These are phyloP conservation scores for Auriscalpium vulgare DNA, from an alignment of 768 basidiomycete species.

Conservation along the genomic window DNA sequence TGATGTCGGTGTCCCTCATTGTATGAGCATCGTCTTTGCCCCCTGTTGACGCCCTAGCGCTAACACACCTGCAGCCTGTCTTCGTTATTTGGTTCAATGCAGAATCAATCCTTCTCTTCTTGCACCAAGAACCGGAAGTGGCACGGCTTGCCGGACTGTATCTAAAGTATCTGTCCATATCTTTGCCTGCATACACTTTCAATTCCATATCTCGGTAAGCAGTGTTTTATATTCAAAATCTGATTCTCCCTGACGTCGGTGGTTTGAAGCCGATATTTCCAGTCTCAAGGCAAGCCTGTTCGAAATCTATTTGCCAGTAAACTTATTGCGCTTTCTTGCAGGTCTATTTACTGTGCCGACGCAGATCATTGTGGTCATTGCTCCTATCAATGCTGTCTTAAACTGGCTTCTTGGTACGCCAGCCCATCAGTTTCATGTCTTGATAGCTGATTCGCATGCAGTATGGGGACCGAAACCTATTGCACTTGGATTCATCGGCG, in stretches of 20 bases:
- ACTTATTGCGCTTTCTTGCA: slow-evolving; percentile 16
- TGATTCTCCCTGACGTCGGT: background rate
- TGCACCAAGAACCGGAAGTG: slow-evolving; percentile 80
- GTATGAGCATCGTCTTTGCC: slow-evolving; percentile 33
- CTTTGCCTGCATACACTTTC: slow-evolving; percentile 68
- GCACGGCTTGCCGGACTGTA: slow-evolving; percentile 71
- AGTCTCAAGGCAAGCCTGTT: slow-evolving; percentile 57
- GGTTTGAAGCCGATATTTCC: slow-evolving; percentile 56
- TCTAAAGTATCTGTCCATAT: slow-evolving; percentile 66
- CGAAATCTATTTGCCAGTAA: background rate
- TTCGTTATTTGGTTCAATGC: slow-evolving; percentile 74
- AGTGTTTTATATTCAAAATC: background rate
- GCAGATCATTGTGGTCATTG: slow-evolving; percentile 70
- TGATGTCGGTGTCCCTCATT: slow-evolving; percentile 48
- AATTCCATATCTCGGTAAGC: slow-evolving; percentile 44
- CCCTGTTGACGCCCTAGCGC: background rate
- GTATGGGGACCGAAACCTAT: slow-evolving; percentile 82
- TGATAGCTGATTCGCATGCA: slow-evolving; percentile 1
- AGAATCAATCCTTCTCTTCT: slow-evolving; percentile 65
- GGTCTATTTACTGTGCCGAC: slow-evolving; percentile 83
- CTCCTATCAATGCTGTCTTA: slow-evolving; percentile 77
- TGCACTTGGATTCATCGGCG: slow-evolving; percentile 84
- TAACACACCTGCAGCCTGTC: slow-evolving; percentile 35
- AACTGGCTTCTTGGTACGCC: slow-evolving; percentile 76
- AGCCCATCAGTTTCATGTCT: background rate